A percentile compares a stretch with the other conserved stretches of the same genome.
Evolutionary conservation across 2,329 filamentous ascomycete species (phyloP).

Genomic region (Zymoseptoria tritici): DNA sequence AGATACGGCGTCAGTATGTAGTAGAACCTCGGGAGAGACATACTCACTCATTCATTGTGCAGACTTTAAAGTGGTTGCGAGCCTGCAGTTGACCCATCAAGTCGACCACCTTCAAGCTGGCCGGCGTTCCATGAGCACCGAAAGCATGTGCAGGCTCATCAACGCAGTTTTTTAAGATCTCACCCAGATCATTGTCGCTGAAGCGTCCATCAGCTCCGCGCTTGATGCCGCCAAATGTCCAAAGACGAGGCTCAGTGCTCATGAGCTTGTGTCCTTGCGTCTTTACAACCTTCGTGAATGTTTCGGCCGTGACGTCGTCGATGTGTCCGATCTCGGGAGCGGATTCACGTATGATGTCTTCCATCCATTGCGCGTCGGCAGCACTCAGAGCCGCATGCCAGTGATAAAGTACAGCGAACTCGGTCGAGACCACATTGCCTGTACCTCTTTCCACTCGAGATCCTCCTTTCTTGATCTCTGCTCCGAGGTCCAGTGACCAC

Average conservation of each 20-base stretch:
- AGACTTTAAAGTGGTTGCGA: slow-evolving; percentile 42
- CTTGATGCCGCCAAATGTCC: slow-evolving; percentile 39
- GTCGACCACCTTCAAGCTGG: slow-evolving; percentile 42
- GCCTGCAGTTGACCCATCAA: slow-evolving; percentile 44
- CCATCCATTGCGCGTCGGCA: slow-evolving; percentile 42
- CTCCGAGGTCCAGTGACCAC: slow-evolving; percentile 41
- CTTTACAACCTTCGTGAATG: slow-evolving; percentile 38
- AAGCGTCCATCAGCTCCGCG: slow-evolving; percentile 37
- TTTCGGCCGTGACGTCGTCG: slow-evolving; percentile 37
- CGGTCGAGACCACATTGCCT: slow-evolving; percentile 41
- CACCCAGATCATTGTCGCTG: slow-evolving; percentile 38
- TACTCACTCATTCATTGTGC: slow-evolving; percentile 44
- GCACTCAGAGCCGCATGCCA: slow-evolving; percentile 42
- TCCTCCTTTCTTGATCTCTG: slow-evolving; percentile 37
- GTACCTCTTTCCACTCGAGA: slow-evolving; percentile 37
- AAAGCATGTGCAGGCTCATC: slow-evolving; percentile 46
- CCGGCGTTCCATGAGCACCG: slow-evolving; percentile 43
- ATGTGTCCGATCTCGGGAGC: slow-evolving; percentile 36
- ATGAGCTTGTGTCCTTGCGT: slow-evolving; percentile 33
- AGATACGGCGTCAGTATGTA: not conserved
- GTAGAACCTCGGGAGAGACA: not conserved
- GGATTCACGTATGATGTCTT: slow-evolving; percentile 29
- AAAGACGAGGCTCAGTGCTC: slow-evolving; percentile 25
- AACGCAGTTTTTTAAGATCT: slow-evolving; percentile 40
- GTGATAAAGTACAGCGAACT: slow-evolving; percentile 43